Evolutionary conservation across 345 rosid species (phyloP), one percentile per base, ranked within the genome.

Genomic region (Salix caprea): DNA sequence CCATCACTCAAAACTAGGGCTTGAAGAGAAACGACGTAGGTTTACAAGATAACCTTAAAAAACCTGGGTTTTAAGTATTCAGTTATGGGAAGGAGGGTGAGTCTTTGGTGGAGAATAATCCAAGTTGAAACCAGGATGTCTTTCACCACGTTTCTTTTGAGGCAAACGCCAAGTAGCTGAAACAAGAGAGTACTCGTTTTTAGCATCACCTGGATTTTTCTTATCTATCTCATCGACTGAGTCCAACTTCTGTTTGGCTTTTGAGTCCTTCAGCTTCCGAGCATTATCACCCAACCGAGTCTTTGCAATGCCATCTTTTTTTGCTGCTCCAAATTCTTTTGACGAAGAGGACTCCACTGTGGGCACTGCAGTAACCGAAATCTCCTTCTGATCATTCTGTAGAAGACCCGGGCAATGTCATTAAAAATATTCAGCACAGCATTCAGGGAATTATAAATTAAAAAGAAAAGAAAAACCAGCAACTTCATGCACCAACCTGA

Each of bases 1-100:
- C 24, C 68, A 37, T 73, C 60, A 11, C 65, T n/a, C n/a, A n/a
- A n/a, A n/a, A n/a, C n/a, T n/a, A n/a, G n/a, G n/a, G n/a, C n/a
- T n/a, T n/a, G n/a, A n/a, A n/a, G 19, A 32, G 30, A 34, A 50
- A 23, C 30, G 44, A 54, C 34, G 5, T 34, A 54, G 42, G 23
- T 5, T 36, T 8, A 69, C 34, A 69, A 13, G 71, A 68, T 68
- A 21, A n/a, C 28, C 64, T 23, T 9, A n/a, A 58, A 23, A 10
- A 58, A 23, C 18, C 18, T 42, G 46, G 52, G 23, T 12, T 9
- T 36, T n/a, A 23, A n/a, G 28, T 10, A 0, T 23, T 84, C 85
- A 91, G 81, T 91, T 91, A 79, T 91, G 97, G 61, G 90, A 87
- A 77, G 97, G 97, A 30, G 97, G 97, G 73, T 91, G 97, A 15